Base-by-base conservation (phyloP, 1,284 basidiomycete genomes). In the Pisolithus thermaeus region DNA sequence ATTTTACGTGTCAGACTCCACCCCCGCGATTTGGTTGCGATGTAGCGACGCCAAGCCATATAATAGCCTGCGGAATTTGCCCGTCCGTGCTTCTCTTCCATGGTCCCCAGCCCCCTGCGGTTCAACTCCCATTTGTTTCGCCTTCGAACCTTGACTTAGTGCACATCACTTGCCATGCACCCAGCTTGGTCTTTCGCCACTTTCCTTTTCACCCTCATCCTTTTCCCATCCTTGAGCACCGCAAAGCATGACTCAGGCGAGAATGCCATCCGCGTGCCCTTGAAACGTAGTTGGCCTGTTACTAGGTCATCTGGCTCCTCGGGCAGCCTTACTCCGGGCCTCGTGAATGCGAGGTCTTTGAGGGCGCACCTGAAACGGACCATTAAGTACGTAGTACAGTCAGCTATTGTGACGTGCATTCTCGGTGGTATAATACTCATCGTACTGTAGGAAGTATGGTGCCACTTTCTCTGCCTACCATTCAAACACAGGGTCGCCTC, bases 401-500 rank as follows among this genome's bases (percentile, higher is more conserved):
- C 11, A 27, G 38, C 11, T 40, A 16, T 43, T 16, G 22, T 20
- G 7, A 18, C 5, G 20, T 4, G 18, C 22, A 32, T 32, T 16
- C 16, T 11, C 3, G 28, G 6, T 27, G 18, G 12, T 32, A 16
- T 46, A 44, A 25, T 56, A 9, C 55, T 47, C 18, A 25, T 36
- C n/a, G 40, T n/a, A 20, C 7, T 32, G 39, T 56, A 72, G 72
- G 49, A 76, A 75, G 66, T 53, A 75, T 36, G 55, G 56, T 20
- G 61, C 62, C 27, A 66, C 72, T 14, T 67, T 74, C 39, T 54
- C 56, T 35, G 67, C 70, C 7, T 77, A 63, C 41, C 59, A 70
- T 50, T 58, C 47, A 20, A 75, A 77, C 56, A 75, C 69, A 5
- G 74, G 74, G 23, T 52, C 52, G 22, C 56, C 56, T 4, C 73